Conservation (phyloP, 805 yeast genomes). For the Saccharomycopsis synnaedendra region DNA sequence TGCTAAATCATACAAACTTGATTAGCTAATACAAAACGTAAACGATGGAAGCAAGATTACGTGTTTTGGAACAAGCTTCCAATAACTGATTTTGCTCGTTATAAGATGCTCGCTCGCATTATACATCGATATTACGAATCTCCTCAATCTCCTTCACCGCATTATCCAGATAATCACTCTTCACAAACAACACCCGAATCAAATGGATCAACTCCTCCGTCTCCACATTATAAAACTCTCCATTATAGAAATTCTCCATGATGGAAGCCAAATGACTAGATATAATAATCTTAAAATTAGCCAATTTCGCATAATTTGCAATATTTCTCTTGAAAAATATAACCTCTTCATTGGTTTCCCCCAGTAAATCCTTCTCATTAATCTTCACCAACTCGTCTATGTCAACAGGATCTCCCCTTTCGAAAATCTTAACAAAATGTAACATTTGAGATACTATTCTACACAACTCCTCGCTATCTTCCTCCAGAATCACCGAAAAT, state of each 20-base stretch:
- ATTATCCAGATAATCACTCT: conserved; percentile 29
- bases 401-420: background rate
- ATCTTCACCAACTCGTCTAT: background rate
- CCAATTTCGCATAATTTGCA: conserved; percentile 9
- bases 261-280: conserved; percentile 26
- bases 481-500: conserved; percentile 9
- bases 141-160: conserved; percentile 32
- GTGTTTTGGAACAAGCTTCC: too few species aligned
- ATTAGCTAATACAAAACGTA: too few species aligned
- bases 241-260: conserved; percentile 33
- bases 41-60: too few species aligned
- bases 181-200: conserved; percentile 26
- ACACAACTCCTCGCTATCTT: conserved; percentile 10
- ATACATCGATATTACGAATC: conserved; percentile 22
- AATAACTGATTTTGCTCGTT: too few species aligned
- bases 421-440: conserved; percentile 6
- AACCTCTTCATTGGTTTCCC: conserved; percentile 1
- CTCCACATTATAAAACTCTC: conserved; percentile 31
- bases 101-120: too few species aligned
- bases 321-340: conserved; percentile 8
- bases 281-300: conserved; percentile 12
- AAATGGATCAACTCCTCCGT: conserved; percentile 29
- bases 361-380: background rate
- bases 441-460: conserved; percentile 11
- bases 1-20: too few species aligned